phyloP scores from a whole-genome alignment of 2,329 filamentous ascomycete genomes.

The Fusarium heterosporum region DNA sequence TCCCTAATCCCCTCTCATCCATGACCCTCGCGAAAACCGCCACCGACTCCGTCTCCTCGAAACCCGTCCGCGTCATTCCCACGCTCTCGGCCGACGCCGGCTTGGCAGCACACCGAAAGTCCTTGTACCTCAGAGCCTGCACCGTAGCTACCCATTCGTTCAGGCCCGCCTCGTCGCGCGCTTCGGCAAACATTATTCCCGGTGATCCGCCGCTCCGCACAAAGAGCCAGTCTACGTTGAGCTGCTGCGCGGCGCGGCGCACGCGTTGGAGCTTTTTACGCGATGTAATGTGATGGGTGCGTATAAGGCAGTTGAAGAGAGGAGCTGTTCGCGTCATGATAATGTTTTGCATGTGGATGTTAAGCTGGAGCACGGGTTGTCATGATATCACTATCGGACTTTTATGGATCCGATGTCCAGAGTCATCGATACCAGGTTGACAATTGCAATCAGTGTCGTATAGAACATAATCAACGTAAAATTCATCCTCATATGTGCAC shows the following conservation, averaged over 20 bases:
- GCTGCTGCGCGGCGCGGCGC: constrained; percentile 70
- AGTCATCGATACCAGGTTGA: not conserved
- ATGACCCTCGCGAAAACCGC: constrained; percentile 73
- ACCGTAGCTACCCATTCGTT: constrained; percentile 73
- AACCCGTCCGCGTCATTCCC: constrained; percentile 42
- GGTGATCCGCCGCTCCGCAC: constrained; percentile 76
- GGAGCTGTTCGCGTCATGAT: constrained; percentile 36
- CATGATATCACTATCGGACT: constrained; percentile 23
- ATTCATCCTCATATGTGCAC: constrained; percentile 31
- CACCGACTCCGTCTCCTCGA: constrained; percentile 71
- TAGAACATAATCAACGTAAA: constrained; percentile 7
- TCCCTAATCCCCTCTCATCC: constrained; percentile 67
- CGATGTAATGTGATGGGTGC: constrained; percentile 85
- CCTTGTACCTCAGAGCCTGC: constrained; percentile 76
- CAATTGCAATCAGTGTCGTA: not conserved
- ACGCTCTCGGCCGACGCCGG: constrained; percentile 22
- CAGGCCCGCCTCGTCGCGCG: constrained; percentile 63
- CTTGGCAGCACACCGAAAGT: constrained; percentile 72
- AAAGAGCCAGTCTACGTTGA: constrained; percentile 69
- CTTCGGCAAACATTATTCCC: constrained; percentile 83
- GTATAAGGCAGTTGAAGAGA: constrained; percentile 65
- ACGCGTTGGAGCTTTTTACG: constrained; percentile 75
- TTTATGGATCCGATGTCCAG: constrained; percentile 25
- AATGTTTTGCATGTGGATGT: not conserved
- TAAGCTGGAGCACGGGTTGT: not conserved